Evolutionary conservation across 2,329 filamentous ascomycete species (phyloP).

Genomic region (Aspergillus alliaceus): DNA sequence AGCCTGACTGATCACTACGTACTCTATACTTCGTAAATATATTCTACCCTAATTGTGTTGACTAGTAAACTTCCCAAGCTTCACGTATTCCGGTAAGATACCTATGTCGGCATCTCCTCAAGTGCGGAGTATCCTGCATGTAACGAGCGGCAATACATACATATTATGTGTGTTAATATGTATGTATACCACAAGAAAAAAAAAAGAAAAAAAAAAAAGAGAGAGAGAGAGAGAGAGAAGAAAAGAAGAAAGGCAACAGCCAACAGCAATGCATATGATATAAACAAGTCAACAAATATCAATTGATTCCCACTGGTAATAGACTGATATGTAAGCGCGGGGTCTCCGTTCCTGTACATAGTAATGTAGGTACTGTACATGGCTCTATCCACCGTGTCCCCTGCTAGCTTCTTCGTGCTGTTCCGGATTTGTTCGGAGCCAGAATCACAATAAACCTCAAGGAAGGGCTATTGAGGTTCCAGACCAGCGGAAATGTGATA

Average conservation of each 20-base stretch:
- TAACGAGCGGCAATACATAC: not conserved
- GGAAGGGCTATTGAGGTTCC: constrained; percentile 12
- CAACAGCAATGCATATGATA: constrained; percentile 5
- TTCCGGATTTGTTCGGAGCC: constrained; percentile 11
- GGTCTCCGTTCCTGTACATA: not conserved
- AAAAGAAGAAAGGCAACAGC: not conserved
- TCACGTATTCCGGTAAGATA: not conserved
- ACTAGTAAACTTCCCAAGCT: not conserved
- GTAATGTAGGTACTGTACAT: not conserved
- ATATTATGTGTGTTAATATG: not conserved
- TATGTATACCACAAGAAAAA: not conserved
- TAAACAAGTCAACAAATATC: not conserved
- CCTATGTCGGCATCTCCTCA: not conserved
- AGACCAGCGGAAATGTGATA: constrained; percentile 20
- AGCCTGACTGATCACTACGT: not conserved
- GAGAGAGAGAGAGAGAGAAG: not conserved
- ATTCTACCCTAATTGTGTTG: not conserved
- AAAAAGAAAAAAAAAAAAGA: too few species aligned
- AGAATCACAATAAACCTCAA: not conserved
- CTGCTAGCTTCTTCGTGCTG: not conserved
- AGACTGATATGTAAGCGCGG: not conserved
- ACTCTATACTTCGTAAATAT: too few species aligned
- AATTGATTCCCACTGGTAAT: not conserved
- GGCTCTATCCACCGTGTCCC: not conserved
- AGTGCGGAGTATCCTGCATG: not conserved